Percentiles rank a stretch among this genome's conserved stretches.
Conservation (phyloP, 2,329 filamentous ascomycete genomes). For the Hypoxylon sp. region DNA sequence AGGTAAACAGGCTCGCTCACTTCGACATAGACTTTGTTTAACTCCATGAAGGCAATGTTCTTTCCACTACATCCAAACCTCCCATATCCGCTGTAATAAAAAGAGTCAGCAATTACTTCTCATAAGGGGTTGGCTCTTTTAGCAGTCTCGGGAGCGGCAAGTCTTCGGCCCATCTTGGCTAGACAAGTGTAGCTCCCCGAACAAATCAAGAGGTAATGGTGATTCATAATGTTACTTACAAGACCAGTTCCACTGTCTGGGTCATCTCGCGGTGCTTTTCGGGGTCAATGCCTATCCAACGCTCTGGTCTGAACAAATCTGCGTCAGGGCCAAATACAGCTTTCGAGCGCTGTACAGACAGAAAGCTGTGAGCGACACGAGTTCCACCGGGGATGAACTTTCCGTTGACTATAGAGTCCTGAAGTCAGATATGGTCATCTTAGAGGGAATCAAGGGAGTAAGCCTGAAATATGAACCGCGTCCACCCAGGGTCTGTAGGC, state of each 20-base stretch:
- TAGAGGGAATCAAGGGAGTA: background rate
- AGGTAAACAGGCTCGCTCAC: slow-evolving; percentile 51
- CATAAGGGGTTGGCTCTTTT: background rate
- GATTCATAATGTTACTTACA: slow-evolving; percentile 39
- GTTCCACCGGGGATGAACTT: slow-evolving; percentile 54
- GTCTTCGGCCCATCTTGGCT: background rate
- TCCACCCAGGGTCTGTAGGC: background rate
- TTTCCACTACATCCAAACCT: slow-evolving; percentile 60
- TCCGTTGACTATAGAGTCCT: slow-evolving; percentile 37
- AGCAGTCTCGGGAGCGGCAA: background rate
- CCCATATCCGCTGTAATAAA: slow-evolving; percentile 52
- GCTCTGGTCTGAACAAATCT: slow-evolving; percentile 54
- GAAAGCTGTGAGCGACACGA: slow-evolving; percentile 53
- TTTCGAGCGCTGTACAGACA: slow-evolving; percentile 50
- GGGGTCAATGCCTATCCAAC: slow-evolving; percentile 53
- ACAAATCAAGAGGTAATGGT: background rate
- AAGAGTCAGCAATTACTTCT: background rate
- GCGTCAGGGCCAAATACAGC: slow-evolving; percentile 53
- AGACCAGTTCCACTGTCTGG: slow-evolving; percentile 57
- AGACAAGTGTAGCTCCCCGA: background rate
- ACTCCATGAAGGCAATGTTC: slow-evolving; percentile 60
- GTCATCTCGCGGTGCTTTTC: slow-evolving; percentile 53
- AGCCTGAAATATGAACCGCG: background rate
- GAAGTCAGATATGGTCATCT: background rate
- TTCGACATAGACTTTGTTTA: slow-evolving; percentile 61